Evolutionary conservation across 2,329 filamentous ascomycete genomes (phyloP).

Genomic region (Cryphonectria nitschkei): DNA sequence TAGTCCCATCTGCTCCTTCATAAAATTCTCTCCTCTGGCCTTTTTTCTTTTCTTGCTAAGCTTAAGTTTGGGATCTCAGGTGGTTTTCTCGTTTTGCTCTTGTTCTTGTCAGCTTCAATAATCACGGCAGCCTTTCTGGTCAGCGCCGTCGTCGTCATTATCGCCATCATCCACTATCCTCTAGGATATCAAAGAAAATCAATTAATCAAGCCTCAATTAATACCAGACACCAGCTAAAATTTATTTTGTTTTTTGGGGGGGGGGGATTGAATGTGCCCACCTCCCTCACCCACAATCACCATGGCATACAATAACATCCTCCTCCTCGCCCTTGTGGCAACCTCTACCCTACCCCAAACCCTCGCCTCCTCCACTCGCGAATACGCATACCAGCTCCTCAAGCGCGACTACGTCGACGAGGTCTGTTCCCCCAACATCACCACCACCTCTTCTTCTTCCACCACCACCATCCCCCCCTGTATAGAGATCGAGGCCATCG

Average conservation of each 20-base stretch:
- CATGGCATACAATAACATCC: not conserved
- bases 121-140: not conserved
- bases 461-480: conserved; percentile 37
- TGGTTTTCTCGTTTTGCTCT: not conserved
- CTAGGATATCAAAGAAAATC: too few relatives aligned
- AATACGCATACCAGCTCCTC: conserved; percentile 12
- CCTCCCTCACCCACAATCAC: not conserved
- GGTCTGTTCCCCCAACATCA: conserved; percentile 33
- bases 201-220: not conserved
- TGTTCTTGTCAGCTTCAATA: not conserved
- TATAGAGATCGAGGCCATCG: conserved; percentile 40
- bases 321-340: conserved; percentile 11
- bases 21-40: too few relatives aligned
- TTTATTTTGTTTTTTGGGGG: not conserved
- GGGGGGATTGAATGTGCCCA: not conserved
- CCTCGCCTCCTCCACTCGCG: not conserved
- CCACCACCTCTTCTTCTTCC: conserved; percentile 12
- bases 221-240: not conserved
- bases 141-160: too few relatives aligned
- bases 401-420: conserved; percentile 31
- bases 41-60: too few relatives aligned
- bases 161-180: too few relatives aligned
- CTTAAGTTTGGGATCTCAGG: too few relatives aligned
- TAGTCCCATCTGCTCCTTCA: not conserved
- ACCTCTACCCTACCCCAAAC: not conserved